These are phyloP conservation scores for Penicillium sp. DNA, from an alignment of 2,329 filamentous ascomycete species.

Conservation along the genomic window DNA sequence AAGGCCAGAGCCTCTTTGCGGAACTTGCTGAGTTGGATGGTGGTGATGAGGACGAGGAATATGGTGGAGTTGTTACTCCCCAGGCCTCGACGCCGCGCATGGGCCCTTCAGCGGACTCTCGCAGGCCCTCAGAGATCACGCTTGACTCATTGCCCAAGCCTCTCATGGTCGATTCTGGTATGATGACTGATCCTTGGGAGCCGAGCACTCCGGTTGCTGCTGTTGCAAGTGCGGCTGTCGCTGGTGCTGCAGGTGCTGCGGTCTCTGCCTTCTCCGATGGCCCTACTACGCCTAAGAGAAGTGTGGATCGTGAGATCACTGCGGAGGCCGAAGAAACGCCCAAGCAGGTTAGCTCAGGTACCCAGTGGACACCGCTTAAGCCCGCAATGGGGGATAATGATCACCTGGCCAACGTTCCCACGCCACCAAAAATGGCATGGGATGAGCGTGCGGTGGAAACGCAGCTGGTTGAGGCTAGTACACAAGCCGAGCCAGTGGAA, in stretches of 20 bases:
- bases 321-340: constrained; percentile 26
- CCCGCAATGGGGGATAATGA: constrained; percentile 30
- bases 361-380: constrained; percentile 49
- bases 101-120: constrained; percentile 32
- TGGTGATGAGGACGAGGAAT: constrained; percentile 65
- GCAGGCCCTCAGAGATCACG: constrained; percentile 38
- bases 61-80: constrained; percentile 55
- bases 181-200: constrained; percentile 66
- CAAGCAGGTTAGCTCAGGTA: constrained; percentile 44
- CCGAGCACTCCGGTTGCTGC: constrained; percentile 33
- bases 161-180: constrained; percentile 62
- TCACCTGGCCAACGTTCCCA: constrained; percentile 37
- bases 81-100: constrained; percentile 47
- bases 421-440: constrained; percentile 48
- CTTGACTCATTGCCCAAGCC: constrained; percentile 32
- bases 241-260: constrained; percentile 18
- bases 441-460: constrained; percentile 35
- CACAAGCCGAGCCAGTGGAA: constrained; percentile 28
- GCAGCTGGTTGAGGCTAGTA: constrained; percentile 21
- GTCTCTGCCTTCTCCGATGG: constrained; percentile 28
- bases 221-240: constrained; percentile 8
- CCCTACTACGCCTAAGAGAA: constrained; percentile 29
- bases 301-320: constrained; percentile 23
- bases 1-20: constrained; percentile 81
- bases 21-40: constrained; percentile 82